Percentiles rank a stretch among this genome's conserved stretches.
Evolutionary conservation across 352 stramenopile genomes (phyloP).

Genomic region (Phytopythium sindhum): DNA sequence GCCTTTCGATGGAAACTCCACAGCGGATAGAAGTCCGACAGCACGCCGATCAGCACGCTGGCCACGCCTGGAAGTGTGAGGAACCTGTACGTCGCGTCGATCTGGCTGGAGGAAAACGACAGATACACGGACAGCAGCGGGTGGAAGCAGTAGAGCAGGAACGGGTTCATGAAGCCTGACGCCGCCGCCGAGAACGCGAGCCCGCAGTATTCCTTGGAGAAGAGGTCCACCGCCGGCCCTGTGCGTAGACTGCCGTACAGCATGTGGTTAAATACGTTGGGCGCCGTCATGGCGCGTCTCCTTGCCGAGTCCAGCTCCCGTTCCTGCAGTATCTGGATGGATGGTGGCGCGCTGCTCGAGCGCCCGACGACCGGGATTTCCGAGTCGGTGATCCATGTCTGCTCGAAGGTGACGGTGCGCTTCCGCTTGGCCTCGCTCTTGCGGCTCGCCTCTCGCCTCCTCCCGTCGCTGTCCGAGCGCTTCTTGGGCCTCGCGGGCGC

Average conservation of each 20-base stretch:
- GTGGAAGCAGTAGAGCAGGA: conserved; percentile 58
- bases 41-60: conserved; percentile 71
- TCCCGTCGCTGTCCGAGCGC: conserved; percentile 7
- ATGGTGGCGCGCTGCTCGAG: conserved; percentile 56
- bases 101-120: conserved; percentile 41
- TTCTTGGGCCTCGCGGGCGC: conserved; percentile 14
- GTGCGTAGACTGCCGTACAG: conserved; percentile 66
- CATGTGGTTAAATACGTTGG: conserved; percentile 70
- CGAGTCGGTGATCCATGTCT: conserved; percentile 31
- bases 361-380: conserved; percentile 55
- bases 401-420: conserved; percentile 54
- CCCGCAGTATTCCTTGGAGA: conserved; percentile 59
- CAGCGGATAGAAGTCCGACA: conserved; percentile 81
- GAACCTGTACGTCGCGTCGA: conserved; percentile 45
- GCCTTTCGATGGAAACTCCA: conserved; percentile 74
- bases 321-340: conserved; percentile 66
- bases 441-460: conserved; percentile 11
- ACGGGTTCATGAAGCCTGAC: conserved; percentile 62
- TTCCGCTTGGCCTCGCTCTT: conserved; percentile 32
- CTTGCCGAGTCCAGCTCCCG: conserved; percentile 24
- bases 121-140: conserved; percentile 63
- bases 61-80: conserved; percentile 50
- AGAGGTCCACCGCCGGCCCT: conserved; percentile 49
- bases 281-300: conserved; percentile 43
- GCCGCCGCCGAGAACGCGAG: conserved; percentile 53